These are phyloP conservation scores for Digitaria exilis DNA, from an alignment of 202 grass and related monocot genomes.

Conservation along the genomic window DNA sequence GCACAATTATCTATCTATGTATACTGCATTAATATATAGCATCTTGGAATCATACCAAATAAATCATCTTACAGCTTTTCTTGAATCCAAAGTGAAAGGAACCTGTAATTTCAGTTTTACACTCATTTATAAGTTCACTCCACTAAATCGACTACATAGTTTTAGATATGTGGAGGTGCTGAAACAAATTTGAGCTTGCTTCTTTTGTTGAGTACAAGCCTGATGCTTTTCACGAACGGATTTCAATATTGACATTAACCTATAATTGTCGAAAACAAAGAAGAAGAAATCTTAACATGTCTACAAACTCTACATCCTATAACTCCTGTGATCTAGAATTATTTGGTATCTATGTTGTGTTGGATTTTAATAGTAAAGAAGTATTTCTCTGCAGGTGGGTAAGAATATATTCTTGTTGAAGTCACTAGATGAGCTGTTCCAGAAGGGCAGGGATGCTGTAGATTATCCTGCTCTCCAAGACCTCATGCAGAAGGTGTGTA, in stretches of 20 bases:
- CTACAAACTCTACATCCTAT: neutral
- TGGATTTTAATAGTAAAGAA: slow-evolving; percentile 19
- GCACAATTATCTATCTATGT: neutral
- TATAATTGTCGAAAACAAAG: slow-evolving; percentile 13
- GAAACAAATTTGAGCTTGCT: slow-evolving; percentile 3
- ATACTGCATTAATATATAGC: neutral
- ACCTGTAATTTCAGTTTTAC: slow-evolving; percentile 16
- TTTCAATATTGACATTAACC: neutral
- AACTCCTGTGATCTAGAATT: slow-evolving; percentile 17
- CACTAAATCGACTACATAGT: neutral
- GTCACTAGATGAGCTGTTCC: slow-evolving; percentile 71
- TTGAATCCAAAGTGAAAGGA: no score
- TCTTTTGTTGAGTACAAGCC: neutral
- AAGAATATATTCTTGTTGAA: slow-evolving; percentile 82
- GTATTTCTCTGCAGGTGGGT: slow-evolving; percentile 63
- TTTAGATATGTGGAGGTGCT: neutral
- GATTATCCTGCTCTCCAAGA: slow-evolving; percentile 62
- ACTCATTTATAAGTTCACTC: neutral
- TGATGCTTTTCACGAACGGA: neutral
- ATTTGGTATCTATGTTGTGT: slow-evolving; percentile 4
- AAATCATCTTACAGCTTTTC: no score
- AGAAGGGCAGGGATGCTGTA: slow-evolving; percentile 65
- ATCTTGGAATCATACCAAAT: slow-evolving; percentile 9
- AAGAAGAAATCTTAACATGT: neutral
- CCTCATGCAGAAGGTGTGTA: slow-evolving; percentile 72